phyloP scores from a whole-genome alignment of 148 eudicot genomes.

The Rhododendron ovatum region DNA sequence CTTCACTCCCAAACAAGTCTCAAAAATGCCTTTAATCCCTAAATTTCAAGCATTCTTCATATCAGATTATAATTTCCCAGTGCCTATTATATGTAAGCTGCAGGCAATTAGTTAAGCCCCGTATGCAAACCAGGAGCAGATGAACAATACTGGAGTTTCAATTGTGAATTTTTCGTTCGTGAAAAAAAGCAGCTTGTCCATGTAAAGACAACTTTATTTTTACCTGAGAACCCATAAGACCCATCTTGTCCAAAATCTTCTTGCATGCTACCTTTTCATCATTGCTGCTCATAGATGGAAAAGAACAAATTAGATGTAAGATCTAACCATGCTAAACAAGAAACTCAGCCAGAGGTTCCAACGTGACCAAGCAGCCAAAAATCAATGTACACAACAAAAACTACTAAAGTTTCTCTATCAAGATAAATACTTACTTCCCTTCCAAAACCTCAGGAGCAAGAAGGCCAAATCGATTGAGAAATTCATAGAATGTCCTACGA shows the following conservation, averaged over 20 bases:
- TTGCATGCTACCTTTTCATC: conserved; percentile 70
- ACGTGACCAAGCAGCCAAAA: not conserved
- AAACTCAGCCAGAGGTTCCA: conserved; percentile 12
- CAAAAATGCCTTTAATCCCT: too few species aligned
- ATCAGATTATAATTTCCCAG: too few species aligned
- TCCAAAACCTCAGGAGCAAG: conserved; percentile 75
- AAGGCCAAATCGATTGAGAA: conserved; percentile 69
- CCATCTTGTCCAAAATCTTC: conserved; percentile 79
- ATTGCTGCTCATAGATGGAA: conserved; percentile 38
- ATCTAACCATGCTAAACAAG: not conserved
- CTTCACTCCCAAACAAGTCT: too few species aligned
- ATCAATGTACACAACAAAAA: not conserved
- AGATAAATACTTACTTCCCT: conserved; percentile 60
- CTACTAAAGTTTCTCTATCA: not conserved
- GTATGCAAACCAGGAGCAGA: not conserved
- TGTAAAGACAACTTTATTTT: conserved; percentile 1
- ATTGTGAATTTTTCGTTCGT: not conserved
- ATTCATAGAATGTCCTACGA: conserved; percentile 75
- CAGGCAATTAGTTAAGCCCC: not conserved
- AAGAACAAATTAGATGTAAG: conserved; percentile 8
- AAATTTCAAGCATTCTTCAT: too few species aligned
- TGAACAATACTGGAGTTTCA: not conserved
- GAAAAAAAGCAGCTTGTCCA: not conserved
- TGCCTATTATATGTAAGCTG: not conserved
- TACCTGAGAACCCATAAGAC: conserved; percentile 88